These are phyloP conservation scores for Penicillium coprophilum DNA, from an alignment of 495 filamentous ascomycete species.

Conservation along the genomic window DNA sequence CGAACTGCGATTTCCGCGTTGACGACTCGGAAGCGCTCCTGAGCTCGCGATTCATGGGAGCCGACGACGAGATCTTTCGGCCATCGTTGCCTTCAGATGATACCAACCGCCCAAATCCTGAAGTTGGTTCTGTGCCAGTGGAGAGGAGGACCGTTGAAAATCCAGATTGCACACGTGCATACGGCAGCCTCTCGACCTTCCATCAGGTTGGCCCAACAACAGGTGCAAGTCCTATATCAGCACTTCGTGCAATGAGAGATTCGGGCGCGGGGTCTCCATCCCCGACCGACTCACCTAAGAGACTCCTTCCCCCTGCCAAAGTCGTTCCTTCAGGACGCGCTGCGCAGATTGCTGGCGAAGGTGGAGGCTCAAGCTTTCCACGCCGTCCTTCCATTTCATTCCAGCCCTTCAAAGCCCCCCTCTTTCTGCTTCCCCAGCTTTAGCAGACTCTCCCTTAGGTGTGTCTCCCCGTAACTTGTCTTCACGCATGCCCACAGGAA, in stretches of 20 bases:
- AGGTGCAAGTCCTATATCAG: conserved; percentile 83
- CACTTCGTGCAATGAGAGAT: conserved; percentile 68
- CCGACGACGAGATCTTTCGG: conserved; percentile 82
- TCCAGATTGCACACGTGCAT: conserved; percentile 73
- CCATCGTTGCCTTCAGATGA: conserved; percentile 62
- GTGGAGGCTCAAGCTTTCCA: conserved; percentile 49
- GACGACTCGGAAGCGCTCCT: conserved; percentile 87
- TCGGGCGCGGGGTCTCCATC: conserved; percentile 46
- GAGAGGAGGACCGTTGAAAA: conserved; percentile 43
- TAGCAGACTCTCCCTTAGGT: conserved; percentile 50
- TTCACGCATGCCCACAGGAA: conserved; percentile 50
- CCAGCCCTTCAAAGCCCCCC: conserved; percentile 95
- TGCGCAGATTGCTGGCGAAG: conserved; percentile 55
- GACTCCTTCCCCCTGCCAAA: conserved; percentile 58
- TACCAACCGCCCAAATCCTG: conserved; percentile 40
- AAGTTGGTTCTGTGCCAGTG: conserved; percentile 74
- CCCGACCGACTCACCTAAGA: conserved; percentile 58
- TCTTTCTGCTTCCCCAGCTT: conserved; percentile 82
- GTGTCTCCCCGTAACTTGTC: conserved; percentile 64
- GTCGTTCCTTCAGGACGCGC: conserved; percentile 60
- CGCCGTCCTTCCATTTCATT: conserved; percentile 88
- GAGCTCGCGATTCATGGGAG: conserved; percentile 93
- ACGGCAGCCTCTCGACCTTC: conserved; percentile 91
- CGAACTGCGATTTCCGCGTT: conserved; percentile 83
- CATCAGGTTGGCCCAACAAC: conserved; percentile 73